Conservation (phyloP, 78 protist genomes). For the Dictyostelium purpureum region DNA sequence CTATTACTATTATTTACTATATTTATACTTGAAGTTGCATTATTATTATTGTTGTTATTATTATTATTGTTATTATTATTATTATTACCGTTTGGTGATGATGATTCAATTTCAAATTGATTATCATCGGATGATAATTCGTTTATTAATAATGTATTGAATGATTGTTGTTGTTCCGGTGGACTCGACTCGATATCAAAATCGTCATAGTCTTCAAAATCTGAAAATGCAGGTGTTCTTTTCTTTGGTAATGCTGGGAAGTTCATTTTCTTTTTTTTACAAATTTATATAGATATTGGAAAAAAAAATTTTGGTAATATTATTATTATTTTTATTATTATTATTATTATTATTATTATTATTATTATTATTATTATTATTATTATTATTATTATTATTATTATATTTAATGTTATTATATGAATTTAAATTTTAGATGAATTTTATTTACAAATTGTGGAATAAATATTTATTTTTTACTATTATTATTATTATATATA, state of each 20-base stretch:
- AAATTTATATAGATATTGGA: no score
- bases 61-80: not conserved
- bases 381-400: no score
- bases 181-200: not conserved
- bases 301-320: no score
- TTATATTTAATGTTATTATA: no score
- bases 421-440: no score
- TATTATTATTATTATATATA: no score
- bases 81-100: not conserved
- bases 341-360: no score
- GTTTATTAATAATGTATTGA: not conserved
- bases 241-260: not conserved
- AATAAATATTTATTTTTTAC: no score
- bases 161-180: not conserved
- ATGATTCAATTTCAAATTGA: not conserved
- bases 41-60: not conserved
- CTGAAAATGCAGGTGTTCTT: not conserved
- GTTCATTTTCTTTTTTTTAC: not conserved
- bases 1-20: not conserved
- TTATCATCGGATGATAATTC: not conserved
- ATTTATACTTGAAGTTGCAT: no score
- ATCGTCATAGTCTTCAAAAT: conserved; percentile 8
- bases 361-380: no score
- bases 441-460: no score
- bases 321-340: no score